Evolutionary conservation across 2,329 filamentous ascomycete genomes (phyloP), one percentile per base, ranked within the genome.

Genomic region (Colletotrichum acutatum): DNA sequence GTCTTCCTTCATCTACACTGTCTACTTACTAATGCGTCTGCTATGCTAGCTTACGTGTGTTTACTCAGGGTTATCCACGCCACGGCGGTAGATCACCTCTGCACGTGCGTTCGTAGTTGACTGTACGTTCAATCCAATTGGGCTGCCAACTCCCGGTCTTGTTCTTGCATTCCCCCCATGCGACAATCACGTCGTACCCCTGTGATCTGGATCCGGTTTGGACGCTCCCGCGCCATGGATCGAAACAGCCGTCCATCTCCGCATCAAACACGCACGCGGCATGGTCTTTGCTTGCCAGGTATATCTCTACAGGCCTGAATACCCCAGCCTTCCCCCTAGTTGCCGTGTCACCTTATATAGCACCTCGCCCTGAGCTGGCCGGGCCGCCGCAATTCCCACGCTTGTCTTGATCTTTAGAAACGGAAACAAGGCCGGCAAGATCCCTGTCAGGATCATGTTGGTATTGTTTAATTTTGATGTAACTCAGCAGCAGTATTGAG

Each of bases 141-240:
- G 64, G 28, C 22, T 37, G 14, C 32, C 46, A 59, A 26, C 28
- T 24, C 37, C 30, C 37, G 37, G 37, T 53, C 61, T 66, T 26
- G 53, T 59, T 58, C 37, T n/a, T 42, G 16, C 34, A 30, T 42
- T n/a, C 8, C 46, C 24, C 56, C 56, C 42, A 42, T 70, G 66
- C 66, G 28, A 26, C 57, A 52, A 58, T 30, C 66, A 68, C 30
- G 26, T 37, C 26, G 30, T 54, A 46, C 19, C 30, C 42, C 61
- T 14, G 26, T 54, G 57, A 34, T 71, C n/a, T 59, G 68, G 66
- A 69, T 72, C 66, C 69, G 65, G 54, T 46, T 59, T 64, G 58
- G 30, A 34, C 52, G 24, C 28, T 52, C 37, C 46, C 52, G 65
- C 24, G 30, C 26, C 42, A 32, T 32, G 32, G 59, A 58, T 59